A percentile compares a stretch with the other conserved stretches of the same genome.
Evolutionary conservation across 1,284 basidiomycete species (phyloP).

Genomic region (Vanrija sp.): DNA sequence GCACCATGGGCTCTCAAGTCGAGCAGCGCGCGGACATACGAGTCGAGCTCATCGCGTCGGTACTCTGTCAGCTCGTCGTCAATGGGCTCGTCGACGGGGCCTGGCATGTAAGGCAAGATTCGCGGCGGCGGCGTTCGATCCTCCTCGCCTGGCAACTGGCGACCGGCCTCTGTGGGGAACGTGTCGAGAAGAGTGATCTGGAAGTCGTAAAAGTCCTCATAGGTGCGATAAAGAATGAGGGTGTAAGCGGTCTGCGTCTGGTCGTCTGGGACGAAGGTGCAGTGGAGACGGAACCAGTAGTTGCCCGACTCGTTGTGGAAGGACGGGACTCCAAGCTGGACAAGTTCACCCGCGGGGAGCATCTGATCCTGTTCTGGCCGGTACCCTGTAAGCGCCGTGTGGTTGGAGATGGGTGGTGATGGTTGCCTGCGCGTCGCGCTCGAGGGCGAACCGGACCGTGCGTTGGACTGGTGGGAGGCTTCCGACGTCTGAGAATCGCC

Average conservation of each 20-base stretch:
- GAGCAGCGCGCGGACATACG: constrained; percentile 79
- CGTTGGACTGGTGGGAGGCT: neutral
- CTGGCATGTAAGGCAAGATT: constrained; percentile 93
- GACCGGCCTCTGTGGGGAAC: constrained; percentile 85
- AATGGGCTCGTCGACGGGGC: constrained; percentile 71
- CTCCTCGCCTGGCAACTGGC: constrained; percentile 48
- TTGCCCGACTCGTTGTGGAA: constrained; percentile 95
- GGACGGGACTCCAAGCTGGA: constrained; percentile 85
- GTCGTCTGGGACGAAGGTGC: constrained; percentile 76
- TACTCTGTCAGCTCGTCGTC: constrained; percentile 81
- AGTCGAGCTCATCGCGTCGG: constrained; percentile 77
- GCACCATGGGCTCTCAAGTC: constrained; percentile 60
- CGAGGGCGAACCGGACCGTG: constrained; percentile 1
- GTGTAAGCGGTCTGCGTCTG: constrained; percentile 63
- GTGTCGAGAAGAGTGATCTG: constrained; percentile 81
- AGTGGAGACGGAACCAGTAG: constrained; percentile 96
- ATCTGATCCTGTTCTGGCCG: constrained; percentile 40
- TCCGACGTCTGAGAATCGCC: constrained; percentile 13
- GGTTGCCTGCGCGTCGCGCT: constrained; percentile 4
- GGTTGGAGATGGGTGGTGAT: constrained; percentile 6
- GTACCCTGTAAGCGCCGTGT: constrained; percentile 23
- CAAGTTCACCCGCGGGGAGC: constrained; percentile 75
- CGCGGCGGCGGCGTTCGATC: constrained; percentile 53
- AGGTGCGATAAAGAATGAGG: constrained; percentile 87
- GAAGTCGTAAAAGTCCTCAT: constrained; percentile 98